Conservation (phyloP, 148 eudicot genomes). For the Persicaria maculosa region DNA sequence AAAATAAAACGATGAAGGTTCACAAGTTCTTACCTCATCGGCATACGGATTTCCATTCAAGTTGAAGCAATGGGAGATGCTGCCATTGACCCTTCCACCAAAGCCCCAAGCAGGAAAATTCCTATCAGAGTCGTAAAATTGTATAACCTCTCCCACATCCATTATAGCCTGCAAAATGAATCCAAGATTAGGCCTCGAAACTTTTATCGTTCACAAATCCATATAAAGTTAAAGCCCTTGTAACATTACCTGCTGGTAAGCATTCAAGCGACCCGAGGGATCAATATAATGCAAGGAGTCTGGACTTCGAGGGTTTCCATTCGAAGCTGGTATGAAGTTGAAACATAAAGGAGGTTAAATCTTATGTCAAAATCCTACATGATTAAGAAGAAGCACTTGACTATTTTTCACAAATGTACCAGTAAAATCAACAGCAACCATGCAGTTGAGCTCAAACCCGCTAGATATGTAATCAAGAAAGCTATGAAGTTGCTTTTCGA, state of each 20-base stretch:
- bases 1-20: background rate
- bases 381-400: background rate
- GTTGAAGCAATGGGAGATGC: slow-evolving; percentile 79
- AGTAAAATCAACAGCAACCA: slow-evolving; percentile 93
- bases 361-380: background rate
- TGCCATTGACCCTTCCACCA: slow-evolving; percentile 44
- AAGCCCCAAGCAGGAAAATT: slow-evolving; percentile 94
- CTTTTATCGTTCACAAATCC: background rate
- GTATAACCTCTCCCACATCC: slow-evolving; percentile 82
- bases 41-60: slow-evolving; percentile 40
- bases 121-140: slow-evolving; percentile 81
- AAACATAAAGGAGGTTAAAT: background rate
- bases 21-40: slow-evolving; percentile 22
- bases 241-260: slow-evolving; percentile 74
- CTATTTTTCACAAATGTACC: slow-evolving; percentile 31
- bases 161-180: slow-evolving; percentile 63
- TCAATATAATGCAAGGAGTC: slow-evolving; percentile 82
- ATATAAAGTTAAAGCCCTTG: background rate
- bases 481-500: slow-evolving; percentile 60
- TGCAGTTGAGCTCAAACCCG: slow-evolving; percentile 64
- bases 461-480: slow-evolving; percentile 90
- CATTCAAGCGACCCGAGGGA: slow-evolving; percentile 70
- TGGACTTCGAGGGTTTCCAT: slow-evolving; percentile 62
- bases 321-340: slow-evolving; percentile 51
- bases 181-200: background rate